phyloP scores from a whole-genome alignment of 179 eudicot species.

The Spinacia oleracea region DNA sequence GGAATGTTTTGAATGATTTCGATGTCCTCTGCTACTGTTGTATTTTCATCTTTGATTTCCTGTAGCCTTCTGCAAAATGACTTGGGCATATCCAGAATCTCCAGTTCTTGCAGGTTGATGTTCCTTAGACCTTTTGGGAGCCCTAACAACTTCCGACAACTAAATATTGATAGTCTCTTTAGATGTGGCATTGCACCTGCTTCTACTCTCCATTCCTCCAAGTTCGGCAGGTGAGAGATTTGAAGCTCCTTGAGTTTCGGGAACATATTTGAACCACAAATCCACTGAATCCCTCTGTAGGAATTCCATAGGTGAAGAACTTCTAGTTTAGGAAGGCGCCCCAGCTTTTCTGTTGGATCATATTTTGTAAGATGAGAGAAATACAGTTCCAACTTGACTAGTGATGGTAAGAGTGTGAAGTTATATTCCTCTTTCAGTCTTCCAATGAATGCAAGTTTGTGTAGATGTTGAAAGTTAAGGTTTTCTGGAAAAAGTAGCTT shows the following conservation, averaged over 20 bases:
- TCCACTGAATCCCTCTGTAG: too few relatives aligned
- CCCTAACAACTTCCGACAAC: too few relatives aligned
- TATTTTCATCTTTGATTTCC: too few relatives aligned
- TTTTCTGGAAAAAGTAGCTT: constrained; percentile 8
- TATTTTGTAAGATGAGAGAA: constrained; percentile 7
- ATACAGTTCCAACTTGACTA: constrained; percentile 24
- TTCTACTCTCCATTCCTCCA: not conserved
- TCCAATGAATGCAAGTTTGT: constrained; percentile 23
- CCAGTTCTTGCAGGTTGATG: too few relatives aligned
- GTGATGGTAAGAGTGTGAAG: constrained; percentile 9
- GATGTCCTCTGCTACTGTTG: too few relatives aligned
- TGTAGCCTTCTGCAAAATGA: too few relatives aligned
- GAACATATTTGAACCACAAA: too few relatives aligned
- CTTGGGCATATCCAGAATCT: too few relatives aligned
- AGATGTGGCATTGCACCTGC: too few relatives aligned
- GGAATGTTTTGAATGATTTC: too few relatives aligned
- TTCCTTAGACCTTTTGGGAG: too few relatives aligned
- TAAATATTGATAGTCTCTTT: too few relatives aligned
- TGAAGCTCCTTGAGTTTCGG: not conserved
- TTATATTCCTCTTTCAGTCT: constrained; percentile 6
- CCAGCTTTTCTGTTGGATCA: constrained; percentile 16
- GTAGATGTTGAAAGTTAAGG: constrained; percentile 10
- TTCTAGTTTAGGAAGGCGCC: constrained; percentile 18
- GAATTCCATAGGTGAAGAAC: constrained; percentile 17
- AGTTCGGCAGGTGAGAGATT: not conserved